Evolutionary conservation across 257 asterid genomes (phyloP), one percentile per base, ranked within the genome.

Genomic region (Fraxinus quadrangulata): DNA sequence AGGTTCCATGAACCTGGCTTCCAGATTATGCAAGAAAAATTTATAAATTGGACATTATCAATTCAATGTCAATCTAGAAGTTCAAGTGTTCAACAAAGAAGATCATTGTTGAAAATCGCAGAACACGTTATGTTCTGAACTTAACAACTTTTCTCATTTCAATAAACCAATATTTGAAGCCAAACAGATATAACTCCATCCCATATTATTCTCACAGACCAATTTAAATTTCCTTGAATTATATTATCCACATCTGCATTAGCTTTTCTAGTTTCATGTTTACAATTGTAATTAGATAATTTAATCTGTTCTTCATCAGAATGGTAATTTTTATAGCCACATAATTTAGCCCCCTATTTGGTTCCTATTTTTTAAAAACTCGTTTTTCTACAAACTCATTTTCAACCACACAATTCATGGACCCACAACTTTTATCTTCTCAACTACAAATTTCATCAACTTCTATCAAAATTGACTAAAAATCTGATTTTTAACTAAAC

Each of bases 1-100:
- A 4, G 96, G 93, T 82, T 92, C 92, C 98, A 94, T 92, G 78
- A 91, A 94, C 91, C 98, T 92, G 88, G 47, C 54, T 39, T 40
- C 16, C 63, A 61, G 39, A 75, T 63, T 2, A 26, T 63, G 7
- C 69, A 63, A 63, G 34, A 24, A 59, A 16, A 26, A 63, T 3
- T 26, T 63, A 23, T 63, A 26, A 26, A 11, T 63, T 59, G 16
- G 36, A 24, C 19, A 0, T 63, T 17, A 56, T 56, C 12, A 56
- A n/a, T 56, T n/a, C 66, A 56, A 56, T 56, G 66, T 56, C 66
- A 56, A 56, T 56, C 26, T 7, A 56, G 66, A 19, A n/a, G 28
- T 56, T 56, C 13, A 8, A 8, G 45, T 39, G 13, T 39, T 39
- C 66, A 56, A n/a, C 66, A 47, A 47, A 47, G 21, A 16, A 16